Evolutionary conservation across 73 alveolate species (phyloP).

Genomic region (Tetrahymena elliotti): DNA sequence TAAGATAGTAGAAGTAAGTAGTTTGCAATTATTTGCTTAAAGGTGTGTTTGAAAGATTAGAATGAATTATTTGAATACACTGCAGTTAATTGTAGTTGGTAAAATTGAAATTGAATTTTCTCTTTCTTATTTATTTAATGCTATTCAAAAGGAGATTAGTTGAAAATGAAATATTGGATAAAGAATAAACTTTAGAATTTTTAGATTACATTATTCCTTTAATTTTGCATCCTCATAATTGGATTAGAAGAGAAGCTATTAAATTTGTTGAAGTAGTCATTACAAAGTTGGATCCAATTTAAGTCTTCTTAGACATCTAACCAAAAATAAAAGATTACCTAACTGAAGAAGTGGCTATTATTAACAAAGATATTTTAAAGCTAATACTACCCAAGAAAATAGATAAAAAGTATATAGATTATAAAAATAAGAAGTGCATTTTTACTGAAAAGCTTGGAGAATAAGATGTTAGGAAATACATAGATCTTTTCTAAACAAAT

Average conservation of each 20-base stretch:
- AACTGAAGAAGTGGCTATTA: neutral
- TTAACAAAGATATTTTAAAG: neutral
- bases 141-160: neutral
- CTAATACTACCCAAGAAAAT: neutral
- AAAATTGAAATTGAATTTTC: neutral
- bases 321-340: neutral
- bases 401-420: neutral
- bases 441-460: neutral
- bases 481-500: neutral
- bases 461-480: neutral
- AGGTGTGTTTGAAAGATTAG: neutral
- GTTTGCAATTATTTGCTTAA: neutral
- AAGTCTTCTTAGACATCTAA: neutral
- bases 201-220: neutral
- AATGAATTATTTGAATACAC: neutral
- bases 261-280: neutral
- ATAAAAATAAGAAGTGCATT: neutral
- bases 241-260: neutral
- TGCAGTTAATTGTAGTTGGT: neutral
- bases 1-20: neutral
- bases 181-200: neutral
- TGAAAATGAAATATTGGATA: neutral
- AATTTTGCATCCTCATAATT: neutral
- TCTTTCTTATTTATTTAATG: neutral
- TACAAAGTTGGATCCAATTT: neutral